Base-by-base conservation (phyloP, 257 asterid species). In the Scutellaria minor region DNA sequence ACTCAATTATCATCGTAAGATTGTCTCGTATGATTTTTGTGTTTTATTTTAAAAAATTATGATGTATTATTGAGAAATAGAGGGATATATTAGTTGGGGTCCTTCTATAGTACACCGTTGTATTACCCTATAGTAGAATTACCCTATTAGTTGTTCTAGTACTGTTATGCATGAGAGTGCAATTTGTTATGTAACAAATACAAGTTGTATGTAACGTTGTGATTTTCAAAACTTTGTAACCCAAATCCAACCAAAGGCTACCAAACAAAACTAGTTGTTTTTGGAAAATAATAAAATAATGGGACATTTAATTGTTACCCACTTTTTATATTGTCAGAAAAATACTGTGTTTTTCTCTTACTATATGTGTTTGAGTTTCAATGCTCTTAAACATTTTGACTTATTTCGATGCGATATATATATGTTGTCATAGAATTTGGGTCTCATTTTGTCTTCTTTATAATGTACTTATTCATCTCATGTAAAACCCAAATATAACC, bases 221-320 rank as follows among this genome's bases (percentile, higher is more conserved):
- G 76, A 57, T 68, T 83, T 78, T 82, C 79, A 81, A 83, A 81
- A 72, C 47, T 13, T 64, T 24, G 73, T 14, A 37, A 53, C 48
- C 39, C 66, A 63, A 48, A 50, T 67, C 72, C 75, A n/a, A 72
- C 85, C 95, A 89, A 85, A 89, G 64, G 87, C 89, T 76, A 86
- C 51, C 47, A 65, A 84, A 86, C 92, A 86, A 66, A 76, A 24
- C 51, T 65, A 74, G 42, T 72, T 78, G 75, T 81, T 80, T 81
- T 79, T 70, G 66, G 47, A 67, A 70, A 47, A 69, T 62, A 57
- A 64, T 31, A 37, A 67, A 67, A 63, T 66, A 71, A 51, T 69
- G 15, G 41, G 10, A 56, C 62, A 24, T 79, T 31, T 24, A 24
- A 24, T 58, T 41, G 52, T 35, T 69, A 12, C 37, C 76, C 80